Percentiles rank a stretch among this genome's conserved stretches.
phyloP scores from a whole-genome alignment of 306 rosid species.

The Cucurbita pepo region DNA sequence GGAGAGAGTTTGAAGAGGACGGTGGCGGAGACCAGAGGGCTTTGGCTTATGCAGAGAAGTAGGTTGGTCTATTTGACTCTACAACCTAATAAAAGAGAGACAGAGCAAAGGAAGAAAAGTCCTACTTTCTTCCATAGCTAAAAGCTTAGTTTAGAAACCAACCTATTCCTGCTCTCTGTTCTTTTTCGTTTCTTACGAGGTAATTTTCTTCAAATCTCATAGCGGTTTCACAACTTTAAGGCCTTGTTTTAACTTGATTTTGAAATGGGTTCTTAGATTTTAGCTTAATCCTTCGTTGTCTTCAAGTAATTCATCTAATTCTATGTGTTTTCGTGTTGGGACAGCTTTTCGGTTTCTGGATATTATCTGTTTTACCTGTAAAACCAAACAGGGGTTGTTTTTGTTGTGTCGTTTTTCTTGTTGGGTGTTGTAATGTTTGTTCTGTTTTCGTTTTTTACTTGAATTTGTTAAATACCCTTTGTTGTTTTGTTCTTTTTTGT shows the following conservation, averaged over 20 bases:
- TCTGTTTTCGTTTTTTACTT: not conserved
- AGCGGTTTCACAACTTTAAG: not conserved
- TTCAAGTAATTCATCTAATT: not conserved
- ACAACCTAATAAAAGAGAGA: conserved; percentile 9
- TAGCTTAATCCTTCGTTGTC: not conserved
- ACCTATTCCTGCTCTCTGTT: not conserved
- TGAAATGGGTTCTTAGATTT: not conserved
- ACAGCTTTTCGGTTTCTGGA: not conserved
- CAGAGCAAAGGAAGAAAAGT: conserved; percentile 19
- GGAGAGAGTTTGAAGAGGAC: not conserved
- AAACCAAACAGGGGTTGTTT: not conserved
- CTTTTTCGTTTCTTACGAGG: not conserved
- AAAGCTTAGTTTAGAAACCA: not conserved
- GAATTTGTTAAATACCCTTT: not conserved
- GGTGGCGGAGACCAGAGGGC: conserved; percentile 20
- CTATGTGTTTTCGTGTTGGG: not conserved
- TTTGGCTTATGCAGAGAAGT: conserved; percentile 10
- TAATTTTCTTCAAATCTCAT: not conserved
- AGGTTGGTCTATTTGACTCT: conserved; percentile 45
- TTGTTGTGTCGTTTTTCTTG: not conserved
- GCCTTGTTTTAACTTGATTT: not conserved
- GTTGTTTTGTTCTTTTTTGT: not conserved
- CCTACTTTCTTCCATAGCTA: conserved; percentile 11
- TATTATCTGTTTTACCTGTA: not conserved
- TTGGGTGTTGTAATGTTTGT: not conserved